phyloP scores from a whole-genome alignment of 192 early-diverging fungal genomes.

The Podila horticola region DNA sequence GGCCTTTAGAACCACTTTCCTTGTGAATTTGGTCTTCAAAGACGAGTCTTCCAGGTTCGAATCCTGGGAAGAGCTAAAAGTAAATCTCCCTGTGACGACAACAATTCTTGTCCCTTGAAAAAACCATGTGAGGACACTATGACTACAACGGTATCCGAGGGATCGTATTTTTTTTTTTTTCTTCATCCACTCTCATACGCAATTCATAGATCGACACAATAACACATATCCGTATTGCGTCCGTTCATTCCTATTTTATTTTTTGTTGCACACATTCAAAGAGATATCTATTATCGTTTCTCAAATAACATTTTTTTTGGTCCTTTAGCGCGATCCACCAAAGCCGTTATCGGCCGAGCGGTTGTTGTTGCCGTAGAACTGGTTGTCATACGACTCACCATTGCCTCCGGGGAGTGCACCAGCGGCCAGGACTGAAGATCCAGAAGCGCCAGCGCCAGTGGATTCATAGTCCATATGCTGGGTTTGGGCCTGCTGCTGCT shows the following conservation, averaged over 20 bases:
- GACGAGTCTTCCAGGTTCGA: background rate
- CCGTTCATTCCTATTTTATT: no score
- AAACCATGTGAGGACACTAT: conserved; percentile 6
- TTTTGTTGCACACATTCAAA: no score
- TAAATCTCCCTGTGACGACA: background rate
- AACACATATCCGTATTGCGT: no score
- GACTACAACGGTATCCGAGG: conserved; percentile 7
- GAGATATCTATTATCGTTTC: no score
- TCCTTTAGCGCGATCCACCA: background rate
- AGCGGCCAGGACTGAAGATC: conserved; percentile 45
- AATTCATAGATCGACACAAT: no score
- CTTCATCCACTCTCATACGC: background rate
- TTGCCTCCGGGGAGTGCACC: conserved; percentile 36
- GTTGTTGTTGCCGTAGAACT: conserved; percentile 1
- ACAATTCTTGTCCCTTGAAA: conserved; percentile 1
- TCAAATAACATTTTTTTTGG: no score
- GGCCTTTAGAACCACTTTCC: background rate
- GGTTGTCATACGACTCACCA: conserved; percentile 31
- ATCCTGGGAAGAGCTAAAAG: conserved; percentile 1
- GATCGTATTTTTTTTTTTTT: conserved; percentile 1
- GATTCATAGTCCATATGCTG: conserved; percentile 28
- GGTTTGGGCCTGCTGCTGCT: conserved; percentile 17
- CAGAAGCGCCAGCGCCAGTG: conserved; percentile 32
- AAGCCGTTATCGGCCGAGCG: no score
- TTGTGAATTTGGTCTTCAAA: background rate